Percentiles rank a stretch among this genome's conserved stretches.
These are phyloP conservation scores for Metarhizium robertsii DNA, from an alignment of 2,329 filamentous ascomycete genomes.

Conservation along the genomic window DNA sequence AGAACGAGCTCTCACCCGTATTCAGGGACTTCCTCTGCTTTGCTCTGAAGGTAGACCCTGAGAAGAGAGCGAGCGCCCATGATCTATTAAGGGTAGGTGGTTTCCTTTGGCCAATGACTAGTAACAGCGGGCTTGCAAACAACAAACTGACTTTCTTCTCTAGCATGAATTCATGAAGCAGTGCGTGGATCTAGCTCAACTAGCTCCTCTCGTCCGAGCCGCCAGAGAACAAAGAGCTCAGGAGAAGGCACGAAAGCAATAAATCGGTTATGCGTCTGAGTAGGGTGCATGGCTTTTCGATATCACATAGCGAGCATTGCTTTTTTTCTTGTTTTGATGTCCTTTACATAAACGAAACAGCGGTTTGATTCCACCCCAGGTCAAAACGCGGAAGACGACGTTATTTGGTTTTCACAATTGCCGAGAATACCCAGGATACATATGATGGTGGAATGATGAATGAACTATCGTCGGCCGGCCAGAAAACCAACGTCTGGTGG, in stretches of 20 bases:
- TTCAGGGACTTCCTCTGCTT: constrained; percentile 91
- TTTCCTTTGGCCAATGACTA: background rate
- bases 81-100: constrained; percentile 76
- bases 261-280: constrained; percentile 5
- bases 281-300: background rate
- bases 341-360: background rate
- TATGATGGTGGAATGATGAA: background rate
- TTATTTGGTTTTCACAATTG: constrained; percentile 1
- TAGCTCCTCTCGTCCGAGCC: constrained; percentile 79
- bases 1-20: constrained; percentile 67
- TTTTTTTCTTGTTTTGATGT: background rate
- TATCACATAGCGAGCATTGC: constrained; percentile 6
- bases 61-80: constrained; percentile 91
- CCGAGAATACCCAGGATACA: background rate
- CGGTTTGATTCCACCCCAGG: background rate
- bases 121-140: background rate
- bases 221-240: constrained; percentile 78
- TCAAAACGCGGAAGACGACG: background rate
- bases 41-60: constrained; percentile 91
- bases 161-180: constrained; percentile 74
- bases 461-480: background rate
- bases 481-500: background rate
- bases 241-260: constrained; percentile 64
- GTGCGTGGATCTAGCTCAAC: constrained; percentile 63
- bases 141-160: background rate